Percentiles rank a stretch among this genome's conserved stretches.
Evolutionary conservation across 106 monocot genomes (phyloP).

Genomic region (Platanthera zijinensis): DNA sequence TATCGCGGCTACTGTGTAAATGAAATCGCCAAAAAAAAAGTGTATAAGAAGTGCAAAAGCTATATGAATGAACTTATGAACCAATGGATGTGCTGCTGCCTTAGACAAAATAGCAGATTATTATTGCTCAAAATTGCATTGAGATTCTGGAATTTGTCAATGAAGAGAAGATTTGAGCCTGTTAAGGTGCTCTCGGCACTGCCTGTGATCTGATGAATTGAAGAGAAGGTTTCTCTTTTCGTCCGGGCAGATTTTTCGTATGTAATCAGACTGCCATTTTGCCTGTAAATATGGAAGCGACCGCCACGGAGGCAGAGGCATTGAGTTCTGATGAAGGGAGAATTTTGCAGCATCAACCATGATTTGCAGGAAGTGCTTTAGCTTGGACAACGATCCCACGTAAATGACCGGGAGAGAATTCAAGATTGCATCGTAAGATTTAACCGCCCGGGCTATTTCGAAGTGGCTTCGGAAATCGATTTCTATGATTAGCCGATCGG

Average conservation of each 20-base stretch:
- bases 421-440: constrained; percentile 58
- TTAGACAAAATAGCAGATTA: neutral
- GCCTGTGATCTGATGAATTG: constrained; percentile 22
- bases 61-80: neutral
- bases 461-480: constrained; percentile 92
- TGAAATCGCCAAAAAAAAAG: too few relatives aligned
- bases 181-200: constrained; percentile 59
- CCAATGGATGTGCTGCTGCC: neutral
- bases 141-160: constrained; percentile 38
- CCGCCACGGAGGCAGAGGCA: constrained; percentile 97
- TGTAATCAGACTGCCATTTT: constrained; percentile 71
- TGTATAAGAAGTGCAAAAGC: neutral
- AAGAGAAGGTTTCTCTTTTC: neutral
- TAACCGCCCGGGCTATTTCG: constrained; percentile 85
- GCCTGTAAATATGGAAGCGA: constrained; percentile 81
- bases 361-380: constrained; percentile 60
- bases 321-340: constrained; percentile 81
- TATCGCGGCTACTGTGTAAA: too few relatives aligned
- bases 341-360: constrained; percentile 92
- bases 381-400: constrained; percentile 49
- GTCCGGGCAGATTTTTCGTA: constrained; percentile 23
- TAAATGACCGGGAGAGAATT: constrained; percentile 65
- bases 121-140: neutral
- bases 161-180: constrained; percentile 57
- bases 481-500: constrained; percentile 66